Evolutionary conservation across 2,329 filamentous ascomycete species (phyloP).

Genomic region (Purpureocillium lavendulum): DNA sequence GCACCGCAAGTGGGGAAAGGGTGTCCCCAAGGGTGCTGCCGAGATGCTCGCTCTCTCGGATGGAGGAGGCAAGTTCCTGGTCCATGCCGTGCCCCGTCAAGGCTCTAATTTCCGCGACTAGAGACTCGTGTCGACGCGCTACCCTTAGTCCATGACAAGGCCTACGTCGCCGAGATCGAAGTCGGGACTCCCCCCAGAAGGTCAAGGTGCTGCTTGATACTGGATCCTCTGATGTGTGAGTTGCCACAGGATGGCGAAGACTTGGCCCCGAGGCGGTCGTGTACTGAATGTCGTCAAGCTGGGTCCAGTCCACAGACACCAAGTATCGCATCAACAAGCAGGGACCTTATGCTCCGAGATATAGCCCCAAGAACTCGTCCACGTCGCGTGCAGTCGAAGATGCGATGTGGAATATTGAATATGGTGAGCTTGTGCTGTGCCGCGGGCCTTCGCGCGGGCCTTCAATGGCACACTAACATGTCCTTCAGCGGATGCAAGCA

Average conservation of each 20-base stretch:
- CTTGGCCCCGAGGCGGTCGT: background rate
- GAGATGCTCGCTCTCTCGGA: conserved; percentile 18
- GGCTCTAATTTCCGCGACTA: conserved; percentile 6
- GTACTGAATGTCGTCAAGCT: conserved; percentile 24
- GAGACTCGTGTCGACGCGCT: conserved; percentile 24
- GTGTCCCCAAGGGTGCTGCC: conserved; percentile 9
- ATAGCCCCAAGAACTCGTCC: conserved; percentile 34
- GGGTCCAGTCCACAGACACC: conserved; percentile 45
- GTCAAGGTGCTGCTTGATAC: conserved; percentile 44
- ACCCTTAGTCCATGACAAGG: conserved; percentile 30
- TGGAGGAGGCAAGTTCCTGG: conserved; percentile 13
- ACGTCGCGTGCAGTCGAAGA: conserved; percentile 32
- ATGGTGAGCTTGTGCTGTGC: conserved; percentile 28
- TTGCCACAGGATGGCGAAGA: conserved; percentile 12
- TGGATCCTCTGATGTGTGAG: conserved; percentile 55
- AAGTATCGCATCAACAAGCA: conserved; percentile 21
- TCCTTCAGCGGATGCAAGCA: conserved; percentile 32
- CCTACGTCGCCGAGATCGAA: conserved; percentile 34
- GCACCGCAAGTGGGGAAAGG: conserved; percentile 24
- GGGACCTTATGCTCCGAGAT: conserved; percentile 29
- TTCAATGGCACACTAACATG: too few relatives aligned
- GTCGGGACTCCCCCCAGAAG: conserved; percentile 39
- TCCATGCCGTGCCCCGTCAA: too few relatives aligned
- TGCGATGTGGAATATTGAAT: conserved; percentile 40
- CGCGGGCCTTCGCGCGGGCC: too few relatives aligned